Conservation (phyloP, 139 green algal genomes). For the Chlorella sp. region DNA sequence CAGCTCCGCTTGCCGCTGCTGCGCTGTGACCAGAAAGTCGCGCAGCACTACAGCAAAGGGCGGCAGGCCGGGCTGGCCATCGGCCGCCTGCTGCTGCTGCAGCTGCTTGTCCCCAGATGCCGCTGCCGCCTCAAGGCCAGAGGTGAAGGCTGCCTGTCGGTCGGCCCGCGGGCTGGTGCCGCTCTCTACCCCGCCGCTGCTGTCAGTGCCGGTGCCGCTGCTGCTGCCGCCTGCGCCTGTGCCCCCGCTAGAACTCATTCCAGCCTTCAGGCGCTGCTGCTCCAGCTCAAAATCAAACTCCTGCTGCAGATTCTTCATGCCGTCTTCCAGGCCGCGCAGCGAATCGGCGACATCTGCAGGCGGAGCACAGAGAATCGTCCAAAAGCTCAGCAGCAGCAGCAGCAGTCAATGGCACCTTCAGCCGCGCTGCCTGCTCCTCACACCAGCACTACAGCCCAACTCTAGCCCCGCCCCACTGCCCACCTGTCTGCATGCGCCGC, state of each 20-base stretch:
- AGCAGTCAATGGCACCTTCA: too few relatives aligned
- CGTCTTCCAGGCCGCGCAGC: constrained; percentile 40
- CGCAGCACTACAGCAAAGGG: constrained; percentile 36
- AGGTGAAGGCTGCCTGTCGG: constrained; percentile 35
- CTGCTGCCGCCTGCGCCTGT: too few relatives aligned
- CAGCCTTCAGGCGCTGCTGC: background rate
- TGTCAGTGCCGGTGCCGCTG: background rate
- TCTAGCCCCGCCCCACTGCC: background rate
- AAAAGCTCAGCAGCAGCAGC: too few relatives aligned
- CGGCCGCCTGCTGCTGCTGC: background rate
- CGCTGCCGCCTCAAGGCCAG: constrained; percentile 20
- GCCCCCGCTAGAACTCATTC: too few relatives aligned
- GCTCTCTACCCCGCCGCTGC: background rate
- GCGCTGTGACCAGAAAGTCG: constrained; percentile 23
- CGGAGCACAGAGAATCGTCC: background rate
- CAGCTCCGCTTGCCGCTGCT: constrained; percentile 10
- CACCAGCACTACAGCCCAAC: background rate
- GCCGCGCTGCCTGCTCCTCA: too few relatives aligned
- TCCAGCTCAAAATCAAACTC: constrained; percentile 32
- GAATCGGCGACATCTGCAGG: constrained; percentile 43
- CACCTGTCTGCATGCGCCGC: constrained; percentile 46
- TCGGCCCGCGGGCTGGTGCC: background rate
- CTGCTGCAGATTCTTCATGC: constrained; percentile 29
- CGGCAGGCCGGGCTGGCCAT: background rate
- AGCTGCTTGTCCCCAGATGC: background rate